Percentiles rank a stretch among this genome's conserved stretches.
Evolutionary conservation across 192 early-diverging fungal genomes (phyloP).

Genomic region (Allomyces macrogynus): DNA sequence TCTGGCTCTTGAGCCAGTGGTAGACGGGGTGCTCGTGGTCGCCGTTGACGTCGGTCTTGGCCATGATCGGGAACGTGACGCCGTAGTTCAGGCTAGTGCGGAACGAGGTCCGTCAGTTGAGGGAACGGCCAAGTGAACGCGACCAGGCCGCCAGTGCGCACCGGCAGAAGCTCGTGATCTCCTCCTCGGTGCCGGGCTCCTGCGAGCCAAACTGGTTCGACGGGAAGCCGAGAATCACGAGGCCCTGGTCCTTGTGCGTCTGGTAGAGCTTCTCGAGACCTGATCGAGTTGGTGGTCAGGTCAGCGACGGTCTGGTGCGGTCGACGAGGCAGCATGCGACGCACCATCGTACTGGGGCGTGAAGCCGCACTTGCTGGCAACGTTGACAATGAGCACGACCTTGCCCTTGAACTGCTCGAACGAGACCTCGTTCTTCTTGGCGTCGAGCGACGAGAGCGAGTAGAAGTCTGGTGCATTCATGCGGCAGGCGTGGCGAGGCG

Average conservation of each 20-base stretch:
- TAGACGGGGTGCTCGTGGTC: slow-evolving; percentile 39
- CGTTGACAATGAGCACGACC: slow-evolving; percentile 71
- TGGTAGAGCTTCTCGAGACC: slow-evolving; percentile 45
- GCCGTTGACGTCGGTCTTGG: slow-evolving; percentile 71
- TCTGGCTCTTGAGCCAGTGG: slow-evolving; percentile 32
- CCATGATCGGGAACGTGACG: slow-evolving; percentile 71
- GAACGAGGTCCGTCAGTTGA: no score
- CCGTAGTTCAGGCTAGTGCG: slow-evolving; percentile 49
- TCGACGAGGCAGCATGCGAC: no score
- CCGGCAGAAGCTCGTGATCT: background rate
- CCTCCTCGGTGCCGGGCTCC: slow-evolving; percentile 24
- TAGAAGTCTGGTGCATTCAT: slow-evolving; percentile 15
- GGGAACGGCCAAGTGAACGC: no score
- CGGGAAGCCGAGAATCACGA: slow-evolving; percentile 77
- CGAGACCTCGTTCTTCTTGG: slow-evolving; percentile 23
- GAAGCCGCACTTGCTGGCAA: slow-evolving; percentile 78
- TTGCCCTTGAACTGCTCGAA: slow-evolving; percentile 43
- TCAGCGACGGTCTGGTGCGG: no score
- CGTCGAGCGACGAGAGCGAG: slow-evolving; percentile 23
- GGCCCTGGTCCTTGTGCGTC: slow-evolving; percentile 40
- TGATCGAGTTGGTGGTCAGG: no score
- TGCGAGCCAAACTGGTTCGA: slow-evolving; percentile 72
- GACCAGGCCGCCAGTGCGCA: no score
- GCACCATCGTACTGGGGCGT: slow-evolving; percentile 47
- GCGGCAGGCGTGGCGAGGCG: no score